Evolutionary conservation across 148 eudicot species (phyloP).

Genomic region (Rhododendron mucronatum): DNA sequence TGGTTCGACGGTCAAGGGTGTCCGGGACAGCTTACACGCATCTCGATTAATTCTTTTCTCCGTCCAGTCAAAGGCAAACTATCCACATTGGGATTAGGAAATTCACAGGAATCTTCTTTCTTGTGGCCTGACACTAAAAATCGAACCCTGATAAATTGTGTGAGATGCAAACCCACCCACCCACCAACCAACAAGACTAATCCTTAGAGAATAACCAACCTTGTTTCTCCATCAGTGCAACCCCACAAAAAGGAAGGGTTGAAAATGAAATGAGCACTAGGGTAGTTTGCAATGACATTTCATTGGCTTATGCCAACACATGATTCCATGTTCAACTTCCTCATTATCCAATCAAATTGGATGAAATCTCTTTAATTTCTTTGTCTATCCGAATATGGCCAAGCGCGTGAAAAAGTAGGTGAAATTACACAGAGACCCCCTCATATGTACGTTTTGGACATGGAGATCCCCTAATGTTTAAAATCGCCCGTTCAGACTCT

Average conservation of each 20-base stretch:
- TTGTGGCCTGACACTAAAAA: not conserved
- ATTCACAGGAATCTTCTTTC: no score
- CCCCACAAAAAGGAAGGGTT: constrained; percentile 3
- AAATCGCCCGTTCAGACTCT: no score
- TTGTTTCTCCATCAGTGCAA: not conserved
- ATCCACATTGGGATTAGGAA: no score
- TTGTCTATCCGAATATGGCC: not conserved
- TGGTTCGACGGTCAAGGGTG: not conserved
- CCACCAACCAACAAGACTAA: not conserved
- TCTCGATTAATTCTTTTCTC: no score
- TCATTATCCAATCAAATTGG: not conserved
- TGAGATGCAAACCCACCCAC: no score
- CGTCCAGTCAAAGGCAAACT: not conserved
- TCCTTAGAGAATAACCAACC: not conserved
- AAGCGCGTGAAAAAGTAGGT: not conserved
- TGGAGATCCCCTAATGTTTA: no score
- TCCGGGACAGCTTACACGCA: no score
- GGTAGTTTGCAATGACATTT: not conserved
- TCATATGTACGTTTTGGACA: no score
- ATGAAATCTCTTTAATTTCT: constrained; percentile 6
- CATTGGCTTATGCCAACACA: not conserved
- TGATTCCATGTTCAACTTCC: constrained; percentile 9
- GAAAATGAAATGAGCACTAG: not conserved
- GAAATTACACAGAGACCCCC: no score
- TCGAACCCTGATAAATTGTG: no score